Percentiles rank a stretch among this genome's conserved stretches.
Conservation (phyloP, 1,139 yeast species). For the Suhomyces choctaworum region DNA sequence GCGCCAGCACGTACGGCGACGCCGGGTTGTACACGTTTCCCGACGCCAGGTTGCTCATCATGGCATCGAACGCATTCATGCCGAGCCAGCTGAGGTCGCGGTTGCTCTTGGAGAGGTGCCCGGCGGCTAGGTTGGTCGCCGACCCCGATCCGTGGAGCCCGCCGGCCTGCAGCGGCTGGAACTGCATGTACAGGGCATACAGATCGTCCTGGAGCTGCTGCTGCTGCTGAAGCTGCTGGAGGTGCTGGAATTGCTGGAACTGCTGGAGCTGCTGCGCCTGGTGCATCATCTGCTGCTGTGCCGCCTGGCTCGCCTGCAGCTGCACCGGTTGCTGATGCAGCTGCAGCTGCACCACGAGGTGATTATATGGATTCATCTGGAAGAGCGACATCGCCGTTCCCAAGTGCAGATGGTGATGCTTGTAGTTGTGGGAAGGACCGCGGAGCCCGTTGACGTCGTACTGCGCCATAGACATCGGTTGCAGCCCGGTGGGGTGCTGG, state of each 20-base stretch:
- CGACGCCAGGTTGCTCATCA: slow-evolving; percentile 3
- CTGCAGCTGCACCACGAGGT: slow-evolving; percentile 6
- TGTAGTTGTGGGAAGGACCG: slow-evolving; percentile 16
- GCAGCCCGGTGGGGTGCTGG: neutral
- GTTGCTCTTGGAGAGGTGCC: slow-evolving; percentile 4
- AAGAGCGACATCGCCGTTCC: slow-evolving; percentile 12
- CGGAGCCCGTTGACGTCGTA: slow-evolving; percentile 10
- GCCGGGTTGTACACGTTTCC: slow-evolving; percentile 1
- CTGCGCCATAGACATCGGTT: slow-evolving; percentile 2
- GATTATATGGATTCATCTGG: slow-evolving; percentile 12
- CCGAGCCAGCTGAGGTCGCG: slow-evolving; percentile 11
- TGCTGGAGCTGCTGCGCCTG: slow-evolving; percentile 8
- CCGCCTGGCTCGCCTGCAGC: slow-evolving; percentile 3
- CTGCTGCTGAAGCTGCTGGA: slow-evolving; percentile 6
- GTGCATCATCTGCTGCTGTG: slow-evolving; percentile 6
- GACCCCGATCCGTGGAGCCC: slow-evolving; percentile 9
- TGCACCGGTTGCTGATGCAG: slow-evolving; percentile 10
- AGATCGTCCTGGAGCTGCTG: slow-evolving; percentile 7
- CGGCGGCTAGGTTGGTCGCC: slow-evolving; percentile 10
- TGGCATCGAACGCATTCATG: slow-evolving; percentile 5
- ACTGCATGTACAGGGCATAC: slow-evolving; percentile 7
- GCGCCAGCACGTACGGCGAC: slow-evolving; percentile 5
- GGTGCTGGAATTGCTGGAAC: slow-evolving; percentile 3
- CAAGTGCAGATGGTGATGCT: slow-evolving; percentile 10
- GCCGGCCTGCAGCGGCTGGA: slow-evolving; percentile 4